Evolutionary conservation across 2,329 filamentous ascomycete species (phyloP), one percentile per base, ranked within the genome.

Genomic region (Fusarium sp.): DNA sequence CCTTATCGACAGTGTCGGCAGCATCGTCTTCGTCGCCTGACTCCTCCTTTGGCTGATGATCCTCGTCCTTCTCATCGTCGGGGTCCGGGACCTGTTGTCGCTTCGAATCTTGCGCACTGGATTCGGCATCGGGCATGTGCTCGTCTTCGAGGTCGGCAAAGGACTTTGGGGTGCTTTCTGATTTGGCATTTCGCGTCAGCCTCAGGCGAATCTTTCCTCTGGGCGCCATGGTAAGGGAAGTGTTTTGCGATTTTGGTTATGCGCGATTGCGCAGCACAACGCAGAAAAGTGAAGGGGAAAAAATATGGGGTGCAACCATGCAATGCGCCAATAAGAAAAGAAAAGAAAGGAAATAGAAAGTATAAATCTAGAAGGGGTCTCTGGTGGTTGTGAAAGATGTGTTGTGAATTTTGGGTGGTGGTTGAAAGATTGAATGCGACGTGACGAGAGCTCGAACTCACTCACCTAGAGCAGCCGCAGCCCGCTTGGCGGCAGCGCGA

Each of bases 1-100:
- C 78, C 21, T 77, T 77, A 62, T 63, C 59, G 45, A 39, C 50
- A 39, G 26, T 26, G 34, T 77, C 78, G 43, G 78, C 69, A 7
- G 71, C 73, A 42, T 76, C 77, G 6, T 77, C 79, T 15, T 79
- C 78, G 43, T 78, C 79, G 38, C 82, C 83, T 21, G 80, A 80
- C 61, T 87, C 86, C 32, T 81, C 83, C 69, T 88, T 86, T 54
- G 79, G 78, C 50, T 86, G 85, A 36, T 83, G 82, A 44, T 86
- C 84, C n/a, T 82, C 81, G 14, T 80, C 79, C 43, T 78, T 79
- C 19, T 75, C 71, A 51, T 74, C 77, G 38, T 72, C 77, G 20
- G 74, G 76, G 59, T 79, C 80, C 39, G 73, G 74, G 45, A 66
- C 54, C 40, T 81, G 80, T 23, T 79, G 78, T 9, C 83, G 84